Evolutionary conservation across 2,329 filamentous ascomycete genomes (phyloP), one percentile per base, ranked within the genome.

Genomic region (Cordyceps farinosa): DNA sequence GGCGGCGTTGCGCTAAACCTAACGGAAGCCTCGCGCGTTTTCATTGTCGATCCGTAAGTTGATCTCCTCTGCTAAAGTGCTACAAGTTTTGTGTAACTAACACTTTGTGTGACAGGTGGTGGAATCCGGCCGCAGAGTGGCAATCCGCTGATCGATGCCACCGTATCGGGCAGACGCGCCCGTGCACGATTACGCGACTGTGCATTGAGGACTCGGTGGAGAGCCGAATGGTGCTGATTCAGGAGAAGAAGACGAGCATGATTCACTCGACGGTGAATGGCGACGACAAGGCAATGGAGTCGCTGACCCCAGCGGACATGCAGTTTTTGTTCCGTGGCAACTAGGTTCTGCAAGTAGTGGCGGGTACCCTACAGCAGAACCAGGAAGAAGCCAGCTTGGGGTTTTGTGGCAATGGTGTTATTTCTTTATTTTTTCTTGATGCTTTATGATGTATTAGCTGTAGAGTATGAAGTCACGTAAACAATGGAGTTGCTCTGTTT

Each of bases 111-210:
- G 29, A 57, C 68, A 92, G 90, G 69, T 98, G 95, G 95, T 99
- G 95, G 95, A 98, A 98, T 69, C 95, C 95, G n/a, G 93, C 93
- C n/a, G 94, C 94, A 0, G 95, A 99, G 78, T 99, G 95, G 95
- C 95, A 99, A 77, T 95, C 90, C 66, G 95, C 95, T 3, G 95
- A 99, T 74, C 86, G 91, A 67, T 92, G 90, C 72, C 95, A 98
- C 77, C 92, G 95, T 62, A 99, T 98, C 69, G 95, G 95, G 38
- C 95, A 99, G 79, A 91, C 88, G 53, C 90, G 95, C 8, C 94
- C 94, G 34, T 98, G 95, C 74, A 91, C 91, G 42, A 96, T 99
- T 70, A 98, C 93, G 1, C 88, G 95, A 34, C 85, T 99, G 11
- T 96, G 92, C 73, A 97, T 99, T 66, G 94, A 99, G 74, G 95